Evolutionary conservation across 1,284 basidiomycete genomes (phyloP).

Genomic region (Cutaneotrichosporon curvatum): DNA sequence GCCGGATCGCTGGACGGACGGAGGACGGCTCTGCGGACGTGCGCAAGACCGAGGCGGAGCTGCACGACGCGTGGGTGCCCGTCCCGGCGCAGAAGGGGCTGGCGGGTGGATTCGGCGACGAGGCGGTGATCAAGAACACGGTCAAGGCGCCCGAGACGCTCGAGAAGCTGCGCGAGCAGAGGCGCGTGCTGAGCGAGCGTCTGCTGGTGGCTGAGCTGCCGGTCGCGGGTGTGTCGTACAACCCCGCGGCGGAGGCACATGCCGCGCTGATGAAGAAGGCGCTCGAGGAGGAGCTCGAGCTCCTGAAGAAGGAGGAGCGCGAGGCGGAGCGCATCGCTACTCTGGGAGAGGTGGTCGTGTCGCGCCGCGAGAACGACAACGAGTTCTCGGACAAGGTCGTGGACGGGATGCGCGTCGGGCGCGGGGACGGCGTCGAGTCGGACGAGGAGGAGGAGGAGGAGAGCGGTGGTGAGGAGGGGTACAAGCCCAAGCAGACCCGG

Average conservation of each 20-base stretch:
- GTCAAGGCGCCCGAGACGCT: conserved; percentile 40
- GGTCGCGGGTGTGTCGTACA: conserved; percentile 87
- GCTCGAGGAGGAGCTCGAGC: conserved; percentile 59
- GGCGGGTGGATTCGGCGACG: conserved; percentile 35
- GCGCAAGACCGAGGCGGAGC: conserved; percentile 5
- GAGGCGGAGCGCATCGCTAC: conserved; percentile 50
- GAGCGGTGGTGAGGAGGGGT: conserved; percentile 13
- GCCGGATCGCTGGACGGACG: conserved; percentile 66
- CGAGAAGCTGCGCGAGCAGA: conserved; percentile 23
- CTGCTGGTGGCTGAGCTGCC: conserved; percentile 61
- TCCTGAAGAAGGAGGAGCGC: conserved; percentile 54
- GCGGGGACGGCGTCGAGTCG: conserved; percentile 43
- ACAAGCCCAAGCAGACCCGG: conserved; percentile 49
- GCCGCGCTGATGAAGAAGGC: conserved; percentile 67
- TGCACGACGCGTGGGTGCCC: conserved; percentile 20
- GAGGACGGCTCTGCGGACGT: conserved; percentile 41
- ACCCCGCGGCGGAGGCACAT: conserved; percentile 72
- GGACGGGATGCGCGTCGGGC: conserved; percentile 60
- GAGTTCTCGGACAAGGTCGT: conserved; percentile 18
- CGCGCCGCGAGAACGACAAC: conserved; percentile 42
- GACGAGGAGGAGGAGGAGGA: conserved; percentile 32
- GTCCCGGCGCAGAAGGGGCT: not conserved
- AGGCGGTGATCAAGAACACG: conserved; percentile 26
- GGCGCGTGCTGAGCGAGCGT: conserved; percentile 15
- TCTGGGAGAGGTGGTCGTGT: conserved; percentile 53